Conservation (phyloP, 331 rosid genomes). For the Phaseolus coccineus region DNA sequence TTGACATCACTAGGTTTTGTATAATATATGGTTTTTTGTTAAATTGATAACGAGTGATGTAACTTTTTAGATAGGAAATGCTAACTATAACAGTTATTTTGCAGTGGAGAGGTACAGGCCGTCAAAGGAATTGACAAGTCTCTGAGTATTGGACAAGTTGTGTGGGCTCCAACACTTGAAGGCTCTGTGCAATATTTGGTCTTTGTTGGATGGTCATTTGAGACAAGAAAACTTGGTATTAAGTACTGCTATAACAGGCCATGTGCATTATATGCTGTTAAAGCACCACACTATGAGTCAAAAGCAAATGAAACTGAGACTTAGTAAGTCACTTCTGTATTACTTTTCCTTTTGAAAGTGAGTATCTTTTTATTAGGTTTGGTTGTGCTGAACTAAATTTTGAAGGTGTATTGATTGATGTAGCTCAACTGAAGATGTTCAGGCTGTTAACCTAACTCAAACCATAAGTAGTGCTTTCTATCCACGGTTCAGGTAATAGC, state of each 20-base stretch:
- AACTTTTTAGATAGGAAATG: not conserved
- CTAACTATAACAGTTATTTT: conserved; percentile 37
- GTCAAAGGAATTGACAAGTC: conserved; percentile 75
- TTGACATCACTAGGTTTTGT: conserved; percentile 66
- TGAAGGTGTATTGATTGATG: conserved; percentile 60
- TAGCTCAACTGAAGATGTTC: conserved; percentile 60
- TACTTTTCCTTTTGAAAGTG: conserved; percentile 35
- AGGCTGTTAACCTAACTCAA: conserved; percentile 63
- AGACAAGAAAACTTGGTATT: conserved; percentile 89
- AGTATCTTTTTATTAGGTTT: conserved; percentile 30
- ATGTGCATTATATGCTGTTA: conserved; percentile 77
- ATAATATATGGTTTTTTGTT: conserved; percentile 11
- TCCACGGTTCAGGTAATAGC: conserved; percentile 84
- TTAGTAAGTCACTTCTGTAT: conserved; percentile 60
- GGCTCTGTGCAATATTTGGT: conserved; percentile 70
- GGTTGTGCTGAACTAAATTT: conserved; percentile 40
- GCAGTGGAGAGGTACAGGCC: conserved; percentile 81
- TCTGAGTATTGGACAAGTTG: conserved; percentile 93
- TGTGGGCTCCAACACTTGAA: conserved; percentile 79
- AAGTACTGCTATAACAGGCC: conserved; percentile 88
- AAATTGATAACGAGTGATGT: conserved; percentile 3
- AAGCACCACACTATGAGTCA: conserved; percentile 57
- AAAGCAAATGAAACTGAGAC: conserved; percentile 60
- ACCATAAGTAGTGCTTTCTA: conserved; percentile 80
- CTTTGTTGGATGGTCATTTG: conserved; percentile 90